Percentiles rank a stretch among this genome's conserved stretches.
Conservation (phyloP, 495 filamentous ascomycete genomes). For the Hypoxylon lenormandii region DNA sequence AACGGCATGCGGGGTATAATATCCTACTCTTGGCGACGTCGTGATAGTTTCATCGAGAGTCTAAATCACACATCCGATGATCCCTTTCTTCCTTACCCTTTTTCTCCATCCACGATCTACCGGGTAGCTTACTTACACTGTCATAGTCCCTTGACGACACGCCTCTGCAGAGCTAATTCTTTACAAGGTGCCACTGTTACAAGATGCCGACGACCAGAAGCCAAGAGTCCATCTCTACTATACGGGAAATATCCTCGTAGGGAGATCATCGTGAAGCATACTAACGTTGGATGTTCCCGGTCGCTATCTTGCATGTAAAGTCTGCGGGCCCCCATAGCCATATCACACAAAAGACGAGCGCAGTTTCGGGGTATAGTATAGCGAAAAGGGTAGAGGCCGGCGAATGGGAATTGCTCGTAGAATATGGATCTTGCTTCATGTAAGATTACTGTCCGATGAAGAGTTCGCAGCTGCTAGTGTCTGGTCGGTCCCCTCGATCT, state of each 20-base stretch:
- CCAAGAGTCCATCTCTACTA: conserved; percentile 7
- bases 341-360: conserved; percentile 31
- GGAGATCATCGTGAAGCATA: conserved; percentile 27
- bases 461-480: conserved; percentile 41
- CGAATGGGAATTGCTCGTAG: conserved; percentile 28
- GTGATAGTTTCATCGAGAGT: conserved; percentile 36
- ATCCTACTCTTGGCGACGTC: conserved; percentile 29
- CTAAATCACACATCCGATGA: conserved; percentile 19
- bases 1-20: conserved; percentile 34
- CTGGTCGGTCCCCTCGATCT: conserved; percentile 13
- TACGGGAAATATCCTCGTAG: not conserved
- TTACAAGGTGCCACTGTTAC: conserved; percentile 10
- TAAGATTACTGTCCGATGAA: conserved; percentile 42
- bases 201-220: conserved; percentile 14
- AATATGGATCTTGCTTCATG: conserved; percentile 41
- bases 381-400: conserved; percentile 10
- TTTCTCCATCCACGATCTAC: not conserved
- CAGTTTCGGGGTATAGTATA: conserved; percentile 14
- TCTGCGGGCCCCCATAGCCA: conserved; percentile 15
- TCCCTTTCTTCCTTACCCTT: not conserved
- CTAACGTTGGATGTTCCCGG: conserved; percentile 3
- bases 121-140: not conserved
- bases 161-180: not conserved
- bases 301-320: conserved; percentile 16
- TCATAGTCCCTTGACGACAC: conserved; percentile 6